These are phyloP conservation scores for Myrica gale DNA, from an alignment of 306 rosid species.

Conservation along the genomic window DNA sequence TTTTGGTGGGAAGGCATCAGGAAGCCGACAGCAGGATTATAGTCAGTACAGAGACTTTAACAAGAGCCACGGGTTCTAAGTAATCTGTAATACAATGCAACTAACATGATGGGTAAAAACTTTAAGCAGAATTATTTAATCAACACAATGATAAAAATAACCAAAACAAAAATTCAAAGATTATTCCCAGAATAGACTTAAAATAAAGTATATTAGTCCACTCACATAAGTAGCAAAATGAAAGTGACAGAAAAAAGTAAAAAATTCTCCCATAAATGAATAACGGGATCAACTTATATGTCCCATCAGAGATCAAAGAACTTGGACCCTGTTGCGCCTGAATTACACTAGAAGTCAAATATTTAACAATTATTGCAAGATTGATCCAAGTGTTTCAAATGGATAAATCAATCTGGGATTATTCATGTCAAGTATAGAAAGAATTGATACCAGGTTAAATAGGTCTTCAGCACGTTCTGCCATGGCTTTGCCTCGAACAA, in stretches of 20 bases:
- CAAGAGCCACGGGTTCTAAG: background rate
- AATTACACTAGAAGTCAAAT: background rate
- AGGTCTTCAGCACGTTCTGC: constrained; percentile 84
- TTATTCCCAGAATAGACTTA: background rate
- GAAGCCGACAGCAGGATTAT: no score
- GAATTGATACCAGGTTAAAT: constrained; percentile 69
- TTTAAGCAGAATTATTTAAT: background rate
- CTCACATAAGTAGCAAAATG: background rate
- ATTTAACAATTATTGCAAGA: background rate
- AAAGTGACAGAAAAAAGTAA: background rate
- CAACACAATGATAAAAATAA: background rate
- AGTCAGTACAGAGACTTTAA: background rate
- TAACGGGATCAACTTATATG: background rate
- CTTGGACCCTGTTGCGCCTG: background rate
- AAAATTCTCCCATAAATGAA: background rate
- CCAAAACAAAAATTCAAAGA: background rate
- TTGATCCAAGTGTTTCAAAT: background rate
- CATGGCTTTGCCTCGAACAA: constrained; percentile 97
- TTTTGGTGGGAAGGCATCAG: no score
- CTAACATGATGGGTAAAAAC: background rate
- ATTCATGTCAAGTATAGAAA: background rate
- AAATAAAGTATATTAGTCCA: background rate
- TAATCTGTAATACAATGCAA: background rate
- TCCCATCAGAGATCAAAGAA: background rate
- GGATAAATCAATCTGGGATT: background rate